Base-by-base conservation (phyloP, 257 asterid species). In the Nicotiana tabacum region DNA sequence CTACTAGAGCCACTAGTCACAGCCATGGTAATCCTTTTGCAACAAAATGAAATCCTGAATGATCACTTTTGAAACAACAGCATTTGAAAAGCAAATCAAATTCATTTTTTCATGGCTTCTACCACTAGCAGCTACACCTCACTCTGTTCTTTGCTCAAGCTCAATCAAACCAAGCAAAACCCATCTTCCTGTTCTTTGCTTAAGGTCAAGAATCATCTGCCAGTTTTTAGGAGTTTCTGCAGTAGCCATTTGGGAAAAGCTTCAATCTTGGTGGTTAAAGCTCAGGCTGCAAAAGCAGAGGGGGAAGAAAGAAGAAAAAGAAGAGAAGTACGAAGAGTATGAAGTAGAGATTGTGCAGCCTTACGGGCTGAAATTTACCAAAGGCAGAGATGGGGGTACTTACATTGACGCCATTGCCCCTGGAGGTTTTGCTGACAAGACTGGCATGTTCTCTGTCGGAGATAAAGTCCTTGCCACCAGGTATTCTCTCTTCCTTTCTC, bases 331-430 rank as follows among this genome's bases (percentile, higher is more conserved):
- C 32, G 94, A 92, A 85, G 95, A 90, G 87, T 95, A 95, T 81
- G 97, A 92, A 87, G 98, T 95, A 0, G 99, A 92, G 53, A 8
- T 95, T 64, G 87, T 89, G 60, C 96, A 94, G 90, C 98, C 98
- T 0, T 91, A 85, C 65, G 98, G 99, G 15, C 69, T 95, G 33
- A 95, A 81, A 82, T 95, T 95, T 66, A 82, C 92, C 1, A 95
- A 95, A 87, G 98, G 98, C 1, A 90, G 96, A 89, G 98, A 95
- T 82, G 98, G 98, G n/a, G 97, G 97, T 5, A 95, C 96, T 81
- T 95, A 94, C 66, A 94, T 95, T 62, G 99, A 95, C 64, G 99
- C 97, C 82, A 92, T 95, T 92, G 97, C 97, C 3, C 91, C 93
- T 0, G 98, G 98, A 0, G 92, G 95, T n/a, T 84, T 85, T 8